A percentile compares a stretch with the other conserved stretches of the same genome.
These are phyloP conservation scores for Gyromitra esculenta DNA, from an alignment of 2,329 filamentous ascomycete genomes.

Conservation along the genomic window DNA sequence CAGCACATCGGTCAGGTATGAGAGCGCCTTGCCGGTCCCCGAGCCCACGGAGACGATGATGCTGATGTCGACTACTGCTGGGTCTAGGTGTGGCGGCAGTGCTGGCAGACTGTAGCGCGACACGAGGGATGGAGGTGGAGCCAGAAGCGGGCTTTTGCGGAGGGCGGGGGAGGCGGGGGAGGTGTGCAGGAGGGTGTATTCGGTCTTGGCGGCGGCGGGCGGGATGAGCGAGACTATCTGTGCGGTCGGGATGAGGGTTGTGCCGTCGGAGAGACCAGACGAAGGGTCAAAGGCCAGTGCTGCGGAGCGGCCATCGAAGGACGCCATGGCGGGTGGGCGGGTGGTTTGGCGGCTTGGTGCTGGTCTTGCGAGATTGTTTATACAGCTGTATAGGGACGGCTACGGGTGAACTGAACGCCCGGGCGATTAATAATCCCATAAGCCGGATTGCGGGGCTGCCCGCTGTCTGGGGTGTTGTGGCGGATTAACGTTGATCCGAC, in stretches of 20 bases:
- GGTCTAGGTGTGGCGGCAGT: slow-evolving; percentile 40
- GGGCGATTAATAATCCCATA: not conserved
- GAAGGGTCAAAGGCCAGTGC: slow-evolving; percentile 9
- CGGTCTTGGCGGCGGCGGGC: not conserved
- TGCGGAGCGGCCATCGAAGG: slow-evolving; percentile 9
- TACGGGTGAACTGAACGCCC: not conserved
- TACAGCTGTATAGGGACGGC: not conserved
- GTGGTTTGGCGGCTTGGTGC: not conserved
- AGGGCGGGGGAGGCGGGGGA: slow-evolving; percentile 1
- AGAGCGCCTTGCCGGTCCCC: slow-evolving; percentile 68
- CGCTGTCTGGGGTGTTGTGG: no score
- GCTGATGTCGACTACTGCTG: slow-evolving; percentile 62
- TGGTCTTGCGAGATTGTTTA: not conserved
- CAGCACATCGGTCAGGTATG: slow-evolving; percentile 68
- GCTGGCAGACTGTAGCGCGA: slow-evolving; percentile 12
- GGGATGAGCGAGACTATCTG: slow-evolving; percentile 29
- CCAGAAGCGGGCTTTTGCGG: slow-evolving; percentile 14
- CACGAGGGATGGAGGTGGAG: slow-evolving; percentile 35
- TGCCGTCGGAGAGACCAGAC: slow-evolving; percentile 22
- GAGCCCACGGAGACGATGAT: slow-evolving; percentile 75
- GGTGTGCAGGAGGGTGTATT: slow-evolving; percentile 34
- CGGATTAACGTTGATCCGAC: slow-evolving; percentile 8
- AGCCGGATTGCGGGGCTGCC: not conserved
- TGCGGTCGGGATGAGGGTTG: not conserved
- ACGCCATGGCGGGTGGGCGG: not conserved